Percentiles rank a stretch among this genome's conserved stretches.
Evolutionary conservation across 768 basidiomycete genomes (phyloP).

Genomic region (Termitomyces eurrhizus): DNA sequence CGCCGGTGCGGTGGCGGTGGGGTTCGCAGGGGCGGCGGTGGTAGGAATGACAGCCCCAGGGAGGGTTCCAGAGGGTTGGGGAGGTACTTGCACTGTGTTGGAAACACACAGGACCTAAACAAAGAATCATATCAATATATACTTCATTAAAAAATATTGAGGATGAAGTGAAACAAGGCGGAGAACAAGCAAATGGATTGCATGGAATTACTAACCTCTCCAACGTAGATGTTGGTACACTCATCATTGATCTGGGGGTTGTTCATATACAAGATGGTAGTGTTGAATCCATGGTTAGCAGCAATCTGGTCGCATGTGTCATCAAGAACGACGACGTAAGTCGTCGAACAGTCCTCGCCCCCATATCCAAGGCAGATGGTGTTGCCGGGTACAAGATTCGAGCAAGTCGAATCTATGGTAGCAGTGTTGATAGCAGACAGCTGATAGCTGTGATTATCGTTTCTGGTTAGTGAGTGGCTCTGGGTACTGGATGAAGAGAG

Average conservation of each 20-base stretch:
- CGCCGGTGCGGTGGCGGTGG: slow-evolving; percentile 19
- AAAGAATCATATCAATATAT: not conserved
- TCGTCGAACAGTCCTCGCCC: slow-evolving; percentile 58
- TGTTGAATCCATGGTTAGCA: slow-evolving; percentile 37
- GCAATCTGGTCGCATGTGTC: slow-evolving; percentile 61
- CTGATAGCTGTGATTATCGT: slow-evolving; percentile 53
- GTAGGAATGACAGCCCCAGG: slow-evolving; percentile 29
- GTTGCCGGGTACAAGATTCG: slow-evolving; percentile 50
- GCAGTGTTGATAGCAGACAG: slow-evolving; percentile 58
- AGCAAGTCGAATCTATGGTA: slow-evolving; percentile 48
- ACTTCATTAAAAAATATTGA: not conserved
- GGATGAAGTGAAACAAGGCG: not conserved
- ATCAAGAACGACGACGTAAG: slow-evolving; percentile 49
- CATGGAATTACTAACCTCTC: slow-evolving; percentile 51
- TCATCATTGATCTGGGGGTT: slow-evolving; percentile 65
- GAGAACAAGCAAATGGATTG: too few species aligned
- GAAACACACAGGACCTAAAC: slow-evolving; percentile 51
- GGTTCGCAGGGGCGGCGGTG: slow-evolving; percentile 23
- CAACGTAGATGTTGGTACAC: slow-evolving; percentile 69
- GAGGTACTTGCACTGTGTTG: slow-evolving; percentile 37
- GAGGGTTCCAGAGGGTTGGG: slow-evolving; percentile 25
- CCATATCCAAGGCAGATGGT: slow-evolving; percentile 58
- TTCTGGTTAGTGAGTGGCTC: slow-evolving; percentile 2
- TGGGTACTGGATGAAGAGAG: slow-evolving; percentile 4
- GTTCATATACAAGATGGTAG: slow-evolving; percentile 54